phyloP scores from a whole-genome alignment of 1,284 basidiomycete species.

The Leccinum solheimii region DNA sequence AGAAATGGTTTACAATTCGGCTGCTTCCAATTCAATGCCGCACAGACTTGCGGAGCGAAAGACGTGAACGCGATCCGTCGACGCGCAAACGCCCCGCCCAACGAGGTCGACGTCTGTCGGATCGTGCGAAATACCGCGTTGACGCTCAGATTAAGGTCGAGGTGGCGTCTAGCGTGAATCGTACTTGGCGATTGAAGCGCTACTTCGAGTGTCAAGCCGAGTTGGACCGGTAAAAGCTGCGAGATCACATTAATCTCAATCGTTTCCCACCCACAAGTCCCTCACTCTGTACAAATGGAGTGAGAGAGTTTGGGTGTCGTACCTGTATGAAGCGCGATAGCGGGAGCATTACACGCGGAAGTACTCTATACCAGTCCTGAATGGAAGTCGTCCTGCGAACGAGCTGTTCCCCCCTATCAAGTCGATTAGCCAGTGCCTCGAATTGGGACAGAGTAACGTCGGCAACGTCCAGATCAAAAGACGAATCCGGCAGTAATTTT shows the following conservation, averaged over 20 bases:
- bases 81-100: conserved; percentile 51
- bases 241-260: conserved; percentile 9
- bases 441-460: conserved; percentile 87
- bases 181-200: conserved; percentile 48
- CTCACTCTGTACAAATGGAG: conserved; percentile 7
- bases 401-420: conserved; percentile 44
- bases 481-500: conserved; percentile 70
- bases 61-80: conserved; percentile 86
- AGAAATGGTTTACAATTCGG: conserved; percentile 77
- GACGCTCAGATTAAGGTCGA: conserved; percentile 79
- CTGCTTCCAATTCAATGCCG: conserved; percentile 97
- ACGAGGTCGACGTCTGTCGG: conserved; percentile 62
- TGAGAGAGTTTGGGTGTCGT: conserved; percentile 13
- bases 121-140: conserved; percentile 82
- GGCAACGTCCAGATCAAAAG: conserved; percentile 78
- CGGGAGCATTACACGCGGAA: conserved; percentile 65
- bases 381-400: conserved; percentile 36
- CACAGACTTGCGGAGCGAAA: conserved; percentile 85
- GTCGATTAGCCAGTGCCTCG: conserved; percentile 57
- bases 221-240: conserved; percentile 68
- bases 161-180: conserved; percentile 45
- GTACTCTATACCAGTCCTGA: conserved; percentile 56
- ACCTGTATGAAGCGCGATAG: conserved; percentile 75
- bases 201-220: conserved; percentile 82
- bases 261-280: conserved; percentile 9